A percentile compares a stretch with the other conserved stretches of the same genome.
Evolutionary conservation across 176 grass and related monocot genomes (phyloP).

Genomic region (Otatea glauca): DNA sequence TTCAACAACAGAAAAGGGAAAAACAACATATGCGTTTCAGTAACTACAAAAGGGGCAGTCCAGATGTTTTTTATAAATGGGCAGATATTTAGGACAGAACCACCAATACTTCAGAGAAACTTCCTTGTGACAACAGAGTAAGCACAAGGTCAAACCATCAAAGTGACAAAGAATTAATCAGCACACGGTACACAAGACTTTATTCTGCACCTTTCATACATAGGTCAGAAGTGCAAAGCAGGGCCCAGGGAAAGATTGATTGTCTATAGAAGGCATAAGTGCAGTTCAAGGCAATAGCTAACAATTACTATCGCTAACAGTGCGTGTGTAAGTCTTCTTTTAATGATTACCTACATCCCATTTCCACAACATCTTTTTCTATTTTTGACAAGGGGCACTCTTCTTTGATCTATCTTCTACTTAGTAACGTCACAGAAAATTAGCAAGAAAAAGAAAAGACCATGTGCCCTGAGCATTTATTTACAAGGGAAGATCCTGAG

Average conservation of each 20-base stretch:
- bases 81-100: conserved; percentile 8
- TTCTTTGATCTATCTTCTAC: conserved; percentile 4
- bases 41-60: background rate
- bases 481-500: background rate
- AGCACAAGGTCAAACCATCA: conserved; percentile 19
- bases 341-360: conserved; percentile 31
- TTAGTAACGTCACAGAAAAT: background rate
- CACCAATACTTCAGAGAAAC: conserved; percentile 20
- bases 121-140: conserved; percentile 34
- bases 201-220: conserved; percentile 37
- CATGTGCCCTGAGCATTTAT: background rate
- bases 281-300: conserved; percentile 9
- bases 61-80: conserved; percentile 3
- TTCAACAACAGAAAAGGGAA: background rate
- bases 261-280: conserved; percentile 19
- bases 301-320: background rate
- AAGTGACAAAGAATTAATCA: conserved; percentile 44
- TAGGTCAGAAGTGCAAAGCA: conserved; percentile 36
- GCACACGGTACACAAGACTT: background rate
- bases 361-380: background rate
- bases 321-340: background rate
- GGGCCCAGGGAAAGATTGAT: background rate
- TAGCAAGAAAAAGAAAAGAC: background rate
- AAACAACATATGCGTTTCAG: background rate
- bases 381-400: conserved; percentile 15